Percentiles rank a stretch among this genome's conserved stretches.
These are phyloP conservation scores for Dothistroma septosporum DNA, from an alignment of 2,329 filamentous ascomycete species.

Conservation along the genomic window DNA sequence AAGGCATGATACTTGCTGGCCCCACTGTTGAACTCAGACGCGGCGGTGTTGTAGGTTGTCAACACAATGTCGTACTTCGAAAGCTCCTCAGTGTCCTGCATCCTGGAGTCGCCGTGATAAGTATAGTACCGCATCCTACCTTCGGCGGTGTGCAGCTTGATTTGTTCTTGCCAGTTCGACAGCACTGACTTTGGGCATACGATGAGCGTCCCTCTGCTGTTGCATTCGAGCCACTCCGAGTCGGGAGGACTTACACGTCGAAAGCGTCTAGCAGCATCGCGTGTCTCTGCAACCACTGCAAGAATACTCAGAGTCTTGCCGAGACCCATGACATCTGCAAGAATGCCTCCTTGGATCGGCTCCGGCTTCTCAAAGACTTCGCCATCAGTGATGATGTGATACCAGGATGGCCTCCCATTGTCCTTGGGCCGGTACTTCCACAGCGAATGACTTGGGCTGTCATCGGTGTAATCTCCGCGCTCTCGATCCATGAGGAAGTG, in stretches of 20 bases:
- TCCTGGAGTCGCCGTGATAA: slow-evolving; percentile 78
- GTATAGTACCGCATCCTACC: slow-evolving; percentile 67
- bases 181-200: slow-evolving; percentile 88
- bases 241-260: slow-evolving; percentile 47
- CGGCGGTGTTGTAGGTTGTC: slow-evolving; percentile 86
- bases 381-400: slow-evolving; percentile 80
- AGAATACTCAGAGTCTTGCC: slow-evolving; percentile 69
- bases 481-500: slow-evolving; percentile 82
- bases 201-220: slow-evolving; percentile 76
- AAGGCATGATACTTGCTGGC: slow-evolving; percentile 53
- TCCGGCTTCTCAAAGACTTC: slow-evolving; percentile 39
- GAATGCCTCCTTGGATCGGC: slow-evolving; percentile 42
- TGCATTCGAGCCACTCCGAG: slow-evolving; percentile 50
- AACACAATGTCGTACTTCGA: slow-evolving; percentile 77
- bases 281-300: slow-evolving; percentile 66
- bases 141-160: slow-evolving; percentile 70
- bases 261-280: slow-evolving; percentile 62
- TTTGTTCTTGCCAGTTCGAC: slow-evolving; percentile 91
- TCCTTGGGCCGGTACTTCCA: slow-evolving; percentile 64
- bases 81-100: slow-evolving; percentile 64
- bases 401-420: slow-evolving; percentile 61
- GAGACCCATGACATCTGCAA: slow-evolving; percentile 51
- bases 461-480: slow-evolving; percentile 53
- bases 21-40: slow-evolving; percentile 56
- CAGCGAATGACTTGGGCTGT: slow-evolving; percentile 58